A percentile compares a stretch with the other conserved stretches of the same genome.
These are phyloP conservation scores for Tricholoma sp. DNA, from an alignment of 768 basidiomycete species.

Conservation along the genomic window DNA sequence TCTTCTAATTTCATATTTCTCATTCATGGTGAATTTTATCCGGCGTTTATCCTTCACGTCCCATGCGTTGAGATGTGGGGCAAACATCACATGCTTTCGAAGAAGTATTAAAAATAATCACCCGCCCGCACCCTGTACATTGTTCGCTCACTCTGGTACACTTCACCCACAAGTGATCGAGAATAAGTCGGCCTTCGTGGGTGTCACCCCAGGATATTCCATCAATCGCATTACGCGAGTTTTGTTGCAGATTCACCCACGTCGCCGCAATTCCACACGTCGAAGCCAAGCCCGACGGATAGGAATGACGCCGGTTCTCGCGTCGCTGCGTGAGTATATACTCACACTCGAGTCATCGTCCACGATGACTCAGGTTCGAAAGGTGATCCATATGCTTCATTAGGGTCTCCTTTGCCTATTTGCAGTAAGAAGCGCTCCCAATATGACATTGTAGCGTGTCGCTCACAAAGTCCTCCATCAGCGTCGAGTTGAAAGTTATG, in stretches of 20 bases:
- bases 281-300: not conserved
- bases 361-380: conserved; percentile 12
- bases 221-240: not conserved
- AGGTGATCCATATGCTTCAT: not conserved
- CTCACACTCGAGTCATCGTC: conserved; percentile 6
- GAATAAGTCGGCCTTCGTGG: conserved; percentile 4
- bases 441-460: not conserved
- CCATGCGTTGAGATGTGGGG: conserved; percentile 3
- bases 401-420: conserved; percentile 2
- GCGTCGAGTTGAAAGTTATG: not conserved
- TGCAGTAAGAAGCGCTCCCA: conserved; percentile 8
- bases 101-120: not conserved
- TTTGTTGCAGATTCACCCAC: no score
- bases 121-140: conserved; percentile 8
- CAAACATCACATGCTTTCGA: conserved; percentile 1
- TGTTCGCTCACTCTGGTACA: conserved; percentile 15
- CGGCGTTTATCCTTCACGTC: not conserved
- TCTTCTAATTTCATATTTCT: not conserved
- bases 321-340: conserved; percentile 19
- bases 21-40: not conserved
- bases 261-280: not conserved
- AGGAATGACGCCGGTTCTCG: conserved; percentile 9
- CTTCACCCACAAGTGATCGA: not conserved
- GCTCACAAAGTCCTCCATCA: not conserved
- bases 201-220: not conserved